phyloP scores from a whole-genome alignment of 306 rosid species.

The Arachis hypogaea region DNA sequence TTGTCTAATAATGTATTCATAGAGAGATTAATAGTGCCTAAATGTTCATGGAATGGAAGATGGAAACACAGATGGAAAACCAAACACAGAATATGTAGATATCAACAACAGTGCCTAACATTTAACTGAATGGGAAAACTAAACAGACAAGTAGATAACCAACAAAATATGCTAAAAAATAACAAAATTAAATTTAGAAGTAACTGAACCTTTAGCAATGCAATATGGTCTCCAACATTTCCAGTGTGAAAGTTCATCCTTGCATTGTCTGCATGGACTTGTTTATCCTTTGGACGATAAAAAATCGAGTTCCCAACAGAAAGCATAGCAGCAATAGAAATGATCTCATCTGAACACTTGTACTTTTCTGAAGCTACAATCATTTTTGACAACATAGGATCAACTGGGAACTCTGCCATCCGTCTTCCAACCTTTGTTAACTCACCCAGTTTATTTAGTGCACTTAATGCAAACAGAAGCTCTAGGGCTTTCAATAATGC shows the following conservation, averaged over 20 bases:
- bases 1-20: not conserved
- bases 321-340: constrained; percentile 91
- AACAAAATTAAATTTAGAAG: not conserved
- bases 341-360: constrained; percentile 85
- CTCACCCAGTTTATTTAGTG: constrained; percentile 86
- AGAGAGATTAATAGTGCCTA: not conserved
- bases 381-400: constrained; percentile 93
- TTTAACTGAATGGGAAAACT: constrained; percentile 23
- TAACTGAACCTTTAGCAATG: constrained; percentile 73
- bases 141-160: constrained; percentile 24
- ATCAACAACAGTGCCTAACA: constrained; percentile 3
- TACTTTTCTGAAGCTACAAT: constrained; percentile 91
- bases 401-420: constrained; percentile 98
- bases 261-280: constrained; percentile 97
- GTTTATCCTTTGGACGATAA: constrained; percentile 98
- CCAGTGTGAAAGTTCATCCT: constrained; percentile 90
- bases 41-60: not conserved
- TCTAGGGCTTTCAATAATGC: constrained; percentile 92
- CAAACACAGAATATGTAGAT: constrained; percentile 22
- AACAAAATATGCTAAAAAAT: constrained; percentile 18
- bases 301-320: constrained; percentile 90
- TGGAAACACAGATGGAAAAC: not conserved
- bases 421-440: constrained; percentile 86
- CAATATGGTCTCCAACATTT: constrained; percentile 90
- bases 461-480: constrained; percentile 82